These are phyloP conservation scores for Crepidotus sp. DNA, from an alignment of 1,284 basidiomycete species.

Conservation along the genomic window DNA sequence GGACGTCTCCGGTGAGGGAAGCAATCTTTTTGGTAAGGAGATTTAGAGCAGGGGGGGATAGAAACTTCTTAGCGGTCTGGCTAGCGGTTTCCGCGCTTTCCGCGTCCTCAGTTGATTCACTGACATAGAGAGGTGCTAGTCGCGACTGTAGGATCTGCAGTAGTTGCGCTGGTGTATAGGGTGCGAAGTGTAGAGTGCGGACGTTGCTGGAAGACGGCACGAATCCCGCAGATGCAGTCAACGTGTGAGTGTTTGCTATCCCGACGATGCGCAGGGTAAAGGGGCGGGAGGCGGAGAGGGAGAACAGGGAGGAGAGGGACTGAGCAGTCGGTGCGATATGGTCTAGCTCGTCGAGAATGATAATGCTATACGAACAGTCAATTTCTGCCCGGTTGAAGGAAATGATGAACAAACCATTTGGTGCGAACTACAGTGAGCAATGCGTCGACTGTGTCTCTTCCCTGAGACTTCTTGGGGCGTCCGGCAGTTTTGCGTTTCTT, in stretches of 20 bases:
- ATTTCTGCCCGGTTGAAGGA: conserved; percentile 4
- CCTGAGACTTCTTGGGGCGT: conserved; percentile 33
- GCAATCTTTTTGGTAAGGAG: conserved; percentile 72
- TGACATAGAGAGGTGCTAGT: conserved; percentile 34
- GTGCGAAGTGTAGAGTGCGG: conserved; percentile 64
- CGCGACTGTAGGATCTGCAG: conserved; percentile 56
- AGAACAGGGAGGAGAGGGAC: conserved; percentile 52
- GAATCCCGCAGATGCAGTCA: conserved; percentile 44
- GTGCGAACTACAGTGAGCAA: conserved; percentile 30
- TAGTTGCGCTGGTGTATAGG: conserved; percentile 63
- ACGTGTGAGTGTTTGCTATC: conserved; percentile 78
- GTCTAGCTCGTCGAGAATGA: conserved; percentile 75
- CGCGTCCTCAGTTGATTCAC: conserved; percentile 18
- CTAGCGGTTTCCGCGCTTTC: conserved; percentile 22
- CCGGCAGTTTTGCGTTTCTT: conserved; percentile 29
- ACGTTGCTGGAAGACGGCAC: conserved; percentile 35
- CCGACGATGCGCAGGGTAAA: conserved; percentile 56
- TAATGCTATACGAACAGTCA: conserved; percentile 37
- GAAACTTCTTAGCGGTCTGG: conserved; percentile 37
- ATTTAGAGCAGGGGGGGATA: conserved; percentile 53
- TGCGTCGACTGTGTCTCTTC: conserved; percentile 37
- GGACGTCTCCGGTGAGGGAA: conserved; percentile 68
- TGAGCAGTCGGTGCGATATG: conserved; percentile 56
- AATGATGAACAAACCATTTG: conserved; percentile 45
- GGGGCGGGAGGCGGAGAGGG: conserved; percentile 43